A percentile compares a stretch with the other conserved stretches of the same genome.
These are phyloP conservation scores for Tulasnella sp. DNA, from an alignment of 768 basidiomycete species.

Conservation along the genomic window DNA sequence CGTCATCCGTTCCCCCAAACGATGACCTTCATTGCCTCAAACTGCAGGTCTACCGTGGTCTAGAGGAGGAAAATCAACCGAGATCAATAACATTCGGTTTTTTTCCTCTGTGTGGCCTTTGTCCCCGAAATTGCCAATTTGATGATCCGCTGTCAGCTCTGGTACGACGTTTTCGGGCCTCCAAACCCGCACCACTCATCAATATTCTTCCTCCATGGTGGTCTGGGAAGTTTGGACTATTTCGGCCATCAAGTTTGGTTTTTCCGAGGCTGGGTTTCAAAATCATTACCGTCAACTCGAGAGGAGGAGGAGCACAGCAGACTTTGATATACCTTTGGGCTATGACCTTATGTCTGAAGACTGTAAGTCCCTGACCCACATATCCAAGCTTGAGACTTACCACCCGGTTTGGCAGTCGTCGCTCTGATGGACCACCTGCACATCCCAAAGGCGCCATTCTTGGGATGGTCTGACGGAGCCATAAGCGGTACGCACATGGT, in stretches of 20 bases:
- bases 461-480: slow-evolving; percentile 26
- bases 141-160: slow-evolving; percentile 5
- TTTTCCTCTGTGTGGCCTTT: background rate
- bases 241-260: background rate
- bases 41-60: slow-evolving; percentile 5
- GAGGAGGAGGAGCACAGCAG: slow-evolving; percentile 17
- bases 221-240: slow-evolving; percentile 21
- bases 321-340: background rate
- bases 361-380: background rate
- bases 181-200: background rate
- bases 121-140: background rate
- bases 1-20: background rate
- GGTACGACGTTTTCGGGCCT: slow-evolving; percentile 19
- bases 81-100: slow-evolving; percentile 12
- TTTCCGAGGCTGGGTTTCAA: background rate
- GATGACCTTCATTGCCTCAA: slow-evolving; percentile 14
- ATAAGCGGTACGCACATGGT: background rate
- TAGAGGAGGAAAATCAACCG: background rate
- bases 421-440: slow-evolving; percentile 1
- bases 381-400: background rate
- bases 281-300: slow-evolving; percentile 7
- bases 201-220: slow-evolving; percentile 20
- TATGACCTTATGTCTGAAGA: slow-evolving; percentile 28
- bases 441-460: slow-evolving; percentile 18
- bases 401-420: background rate